phyloP scores from a whole-genome alignment of 164 flowering plant genomes.

The Aristolochia californica region DNA sequence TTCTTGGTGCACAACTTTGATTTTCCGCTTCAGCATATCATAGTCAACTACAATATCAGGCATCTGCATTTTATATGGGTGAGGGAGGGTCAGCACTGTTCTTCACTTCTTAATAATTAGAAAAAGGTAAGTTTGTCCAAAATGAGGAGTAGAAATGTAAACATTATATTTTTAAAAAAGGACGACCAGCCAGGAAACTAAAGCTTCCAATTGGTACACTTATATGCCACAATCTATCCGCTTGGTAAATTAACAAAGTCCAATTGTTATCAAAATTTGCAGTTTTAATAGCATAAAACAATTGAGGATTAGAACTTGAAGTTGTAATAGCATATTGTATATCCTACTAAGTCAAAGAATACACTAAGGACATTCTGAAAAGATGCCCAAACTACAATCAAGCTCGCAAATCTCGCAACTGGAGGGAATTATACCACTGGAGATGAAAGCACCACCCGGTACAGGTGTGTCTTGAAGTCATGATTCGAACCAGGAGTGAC shows the following conservation, averaged over 20 bases:
- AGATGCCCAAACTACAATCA: background rate
- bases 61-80: constrained; percentile 42
- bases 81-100: background rate
- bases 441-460: constrained; percentile 79
- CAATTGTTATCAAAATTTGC: background rate
- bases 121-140: background rate
- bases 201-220: background rate
- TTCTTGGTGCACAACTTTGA: constrained; percentile 67
- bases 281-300: background rate
- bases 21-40: constrained; percentile 47
- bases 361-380: background rate
- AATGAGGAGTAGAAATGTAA: background rate
- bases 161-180: background rate
- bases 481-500: constrained; percentile 79
- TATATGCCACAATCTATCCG: background rate
- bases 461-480: constrained; percentile 59
- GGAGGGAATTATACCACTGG: constrained; percentile 63
- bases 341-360: background rate
- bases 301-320: background rate
- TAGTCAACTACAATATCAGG: constrained; percentile 84
- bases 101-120: background rate
- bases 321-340: background rate
- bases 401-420: background rate
- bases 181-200: background rate
- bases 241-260: background rate